Conservation (phyloP, 2,329 filamentous ascomycete genomes). For the Emericellopsis atlantica region DNA sequence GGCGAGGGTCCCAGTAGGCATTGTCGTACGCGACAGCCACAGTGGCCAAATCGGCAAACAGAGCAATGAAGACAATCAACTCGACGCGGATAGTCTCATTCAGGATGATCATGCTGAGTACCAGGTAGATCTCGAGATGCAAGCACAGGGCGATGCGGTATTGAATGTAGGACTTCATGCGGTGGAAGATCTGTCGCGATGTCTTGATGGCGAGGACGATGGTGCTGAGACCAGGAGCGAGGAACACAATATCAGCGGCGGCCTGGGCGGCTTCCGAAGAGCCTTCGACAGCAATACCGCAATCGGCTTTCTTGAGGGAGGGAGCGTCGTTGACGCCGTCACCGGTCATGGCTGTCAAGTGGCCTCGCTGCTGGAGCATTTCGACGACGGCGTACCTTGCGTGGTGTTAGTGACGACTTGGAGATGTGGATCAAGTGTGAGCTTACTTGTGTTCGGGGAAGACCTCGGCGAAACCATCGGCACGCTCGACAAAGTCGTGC, state of each 20-base stretch:
- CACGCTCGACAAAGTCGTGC: conserved; percentile 65
- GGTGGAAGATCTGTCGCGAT: conserved; percentile 63
- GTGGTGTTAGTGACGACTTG: neutral
- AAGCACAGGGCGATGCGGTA: conserved; percentile 66
- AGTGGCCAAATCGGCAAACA: conserved; percentile 69
- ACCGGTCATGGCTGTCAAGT: conserved; percentile 65
- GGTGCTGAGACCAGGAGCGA: conserved; percentile 58
- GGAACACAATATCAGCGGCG: conserved; percentile 63
- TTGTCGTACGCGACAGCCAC: conserved; percentile 72
- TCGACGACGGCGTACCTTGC: conserved; percentile 46
- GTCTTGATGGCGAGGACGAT: conserved; percentile 65
- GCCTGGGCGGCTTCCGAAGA: conserved; percentile 61
- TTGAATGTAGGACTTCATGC: conserved; percentile 67
- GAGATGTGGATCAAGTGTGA: neutral
- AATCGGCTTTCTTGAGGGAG: conserved; percentile 62
- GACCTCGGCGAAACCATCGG: conserved; percentile 62
- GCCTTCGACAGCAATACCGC: conserved; percentile 62
- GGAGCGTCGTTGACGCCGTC: conserved; percentile 67
- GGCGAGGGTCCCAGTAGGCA: conserved; percentile 60
- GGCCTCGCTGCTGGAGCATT: conserved; percentile 62
- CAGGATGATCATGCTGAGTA: conserved; percentile 68
- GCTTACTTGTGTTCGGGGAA: conserved; percentile 63
- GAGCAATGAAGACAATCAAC: conserved; percentile 66
- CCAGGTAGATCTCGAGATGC: conserved; percentile 64
- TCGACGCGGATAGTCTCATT: conserved; percentile 63